Base-by-base conservation (phyloP, 208 protist genomes). In the Trypanosoma boissoni region DNA sequence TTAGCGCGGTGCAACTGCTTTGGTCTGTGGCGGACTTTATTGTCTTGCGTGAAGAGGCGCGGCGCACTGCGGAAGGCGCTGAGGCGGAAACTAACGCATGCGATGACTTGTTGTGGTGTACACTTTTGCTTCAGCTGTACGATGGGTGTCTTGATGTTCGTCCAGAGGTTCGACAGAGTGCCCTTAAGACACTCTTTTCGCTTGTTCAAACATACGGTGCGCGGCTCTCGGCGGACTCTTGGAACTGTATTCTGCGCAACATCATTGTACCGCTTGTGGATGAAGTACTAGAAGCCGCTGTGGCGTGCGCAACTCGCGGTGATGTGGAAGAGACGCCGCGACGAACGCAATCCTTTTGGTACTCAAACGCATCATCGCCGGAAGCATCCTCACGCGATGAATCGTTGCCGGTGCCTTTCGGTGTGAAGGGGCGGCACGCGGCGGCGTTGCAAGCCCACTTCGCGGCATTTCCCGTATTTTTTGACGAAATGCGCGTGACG, bases 1-100 rank as follows among this genome's bases (percentile, higher is more conserved):
- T 95, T 9, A 95, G 79, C 45, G 82, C 88, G 4, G 79, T 91
- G 54, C 88, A 95, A 64, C 59, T 92, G 31, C 59, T 92, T 34
- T 95, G 88, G 86, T 89, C 88, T 29, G 74, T 86, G 16, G 84
- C 80, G 0, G 88, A 95, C 57, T 90, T 82, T 60, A 56, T 89
- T 32, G 82, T 75, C 20, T 48, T 69, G 10, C n/a, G 18, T 14
- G 53, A 49, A 21, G 12, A 59, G 7, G 31, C 8, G 16, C 9
- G 29, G 24, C 24, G 50, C 27, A 32, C n/a, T n/a, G n/a, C n/a
- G n/a, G n/a, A n/a, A n/a, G n/a, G n/a, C n/a, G n/a, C n/a, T 34
- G 23, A 49, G 23, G 39, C 29, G 12, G 39, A 28, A 27, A 21
- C 10, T 52, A 16, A 37, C 9, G 44, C 36, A 16, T 37, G 59